A percentile compares a stretch with the other conserved stretches of the same genome.
Evolutionary conservation across 2,329 filamentous ascomycete species (phyloP).

Genomic region (Aspergillus hortae): DNA sequence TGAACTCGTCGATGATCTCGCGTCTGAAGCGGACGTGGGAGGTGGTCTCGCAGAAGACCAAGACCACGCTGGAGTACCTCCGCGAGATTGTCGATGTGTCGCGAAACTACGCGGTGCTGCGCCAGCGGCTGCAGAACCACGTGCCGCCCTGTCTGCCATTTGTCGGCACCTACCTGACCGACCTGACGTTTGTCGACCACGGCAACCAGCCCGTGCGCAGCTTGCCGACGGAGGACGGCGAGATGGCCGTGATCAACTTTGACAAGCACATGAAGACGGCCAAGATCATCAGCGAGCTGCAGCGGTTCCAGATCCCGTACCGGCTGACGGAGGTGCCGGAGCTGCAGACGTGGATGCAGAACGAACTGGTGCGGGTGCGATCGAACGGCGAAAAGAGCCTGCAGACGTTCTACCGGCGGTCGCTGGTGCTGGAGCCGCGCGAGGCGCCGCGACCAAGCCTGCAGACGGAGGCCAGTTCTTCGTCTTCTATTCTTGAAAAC

Average conservation of each 20-base stretch:
- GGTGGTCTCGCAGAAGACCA: conserved; percentile 75
- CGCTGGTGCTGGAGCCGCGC: conserved; percentile 72
- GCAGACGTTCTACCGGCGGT: conserved; percentile 74
- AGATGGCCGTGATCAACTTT: conserved; percentile 87
- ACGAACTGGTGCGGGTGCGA: conserved; percentile 74
- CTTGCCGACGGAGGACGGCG: conserved; percentile 61
- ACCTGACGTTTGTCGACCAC: conserved; percentile 92
- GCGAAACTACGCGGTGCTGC: conserved; percentile 85
- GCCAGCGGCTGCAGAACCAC: conserved; percentile 77
- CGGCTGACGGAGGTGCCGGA: conserved; percentile 77
- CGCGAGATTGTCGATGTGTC: conserved; percentile 84
- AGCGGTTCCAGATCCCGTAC: conserved; percentile 94
- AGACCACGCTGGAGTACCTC: conserved; percentile 71
- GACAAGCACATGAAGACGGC: conserved; percentile 95
- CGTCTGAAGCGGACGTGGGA: conserved; percentile 93
- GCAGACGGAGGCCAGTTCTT: conserved; percentile 27
- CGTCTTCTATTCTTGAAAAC: conserved; percentile 35
- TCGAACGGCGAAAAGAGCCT: conserved; percentile 59
- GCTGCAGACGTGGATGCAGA: conserved; percentile 87
- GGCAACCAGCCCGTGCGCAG: conserved; percentile 85
- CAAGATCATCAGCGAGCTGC: conserved; percentile 91
- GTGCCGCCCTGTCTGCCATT: conserved; percentile 92
- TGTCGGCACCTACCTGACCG: conserved; percentile 92
- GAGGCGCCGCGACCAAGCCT: conserved; percentile 25
- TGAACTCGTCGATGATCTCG: conserved; percentile 87